Base-by-base conservation (phyloP, 2,329 filamentous ascomycete species). In the Ophiostoma sp. region DNA sequence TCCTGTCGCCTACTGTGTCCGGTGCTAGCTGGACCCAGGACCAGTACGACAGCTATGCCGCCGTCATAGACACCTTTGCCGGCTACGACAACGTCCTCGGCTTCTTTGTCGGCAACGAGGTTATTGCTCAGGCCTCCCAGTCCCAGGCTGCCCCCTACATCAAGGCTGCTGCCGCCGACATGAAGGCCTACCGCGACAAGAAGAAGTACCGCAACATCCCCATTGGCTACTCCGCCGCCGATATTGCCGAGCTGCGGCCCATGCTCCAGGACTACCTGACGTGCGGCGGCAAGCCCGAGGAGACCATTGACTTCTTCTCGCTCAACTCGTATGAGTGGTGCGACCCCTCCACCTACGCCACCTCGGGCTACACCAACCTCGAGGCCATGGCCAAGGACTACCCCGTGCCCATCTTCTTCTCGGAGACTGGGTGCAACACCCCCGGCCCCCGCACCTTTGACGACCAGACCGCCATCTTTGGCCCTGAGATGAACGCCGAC, bases 281-380 rank as follows among this genome's bases (percentile, higher is more conserved):
- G 12, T 96, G 92, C 77, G 90, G 90, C 70, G 82, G 82, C 72
- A 88, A 95, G 74, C 72, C 82, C 8, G 83, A 83, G 5, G 89
- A 93, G 73, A 85, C 85, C 49, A 78, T 95, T 72, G 92, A 96
- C 76, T 95, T 96, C 79, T 96, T 92, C 77, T 85, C 88, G 1
- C 82, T 96, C 71, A 96, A 97, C 76, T 91, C 91, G 65, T 95
- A 96, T 77, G 89, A 92, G 75, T 92, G 89, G 89, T 92, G 89
- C 74, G 88, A 88, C 70, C 79, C 81, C 38, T 80, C 81, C 68
- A 78, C 76, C 5, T 93, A 87, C 78, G 72, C 80, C 40, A 80
- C 77, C 5, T 87, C 92, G 2, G 92, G 91, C 69, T 96, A 96
- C 79, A 75, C 81, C 64, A 81, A 82, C 71, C 85, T 96, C 41